Percentiles rank a stretch among this genome's conserved stretches.
These are phyloP conservation scores for Cryptosporidium parvum DNA, from an alignment of 169 alveolate species.

Conservation along the genomic window DNA sequence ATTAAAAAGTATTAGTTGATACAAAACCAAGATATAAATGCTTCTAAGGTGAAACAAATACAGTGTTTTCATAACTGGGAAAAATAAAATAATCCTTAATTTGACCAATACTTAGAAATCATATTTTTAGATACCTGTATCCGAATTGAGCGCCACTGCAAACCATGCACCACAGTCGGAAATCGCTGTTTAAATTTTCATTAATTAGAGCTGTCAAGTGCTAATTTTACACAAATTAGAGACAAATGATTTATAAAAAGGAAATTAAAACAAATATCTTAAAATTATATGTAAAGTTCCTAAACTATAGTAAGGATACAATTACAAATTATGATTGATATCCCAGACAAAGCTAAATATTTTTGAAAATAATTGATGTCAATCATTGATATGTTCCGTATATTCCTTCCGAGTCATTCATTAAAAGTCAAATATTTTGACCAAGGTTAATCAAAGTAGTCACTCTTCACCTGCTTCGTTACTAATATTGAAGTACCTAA, in stretches of 20 bases:
- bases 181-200: not conserved
- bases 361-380: not conserved
- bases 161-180: not conserved
- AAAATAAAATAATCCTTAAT: not conserved
- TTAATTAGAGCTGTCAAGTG: not conserved
- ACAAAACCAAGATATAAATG: not conserved
- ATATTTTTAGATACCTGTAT: conserved; percentile 8
- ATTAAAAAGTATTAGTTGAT: not conserved
- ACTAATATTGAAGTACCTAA: conserved; percentile 92
- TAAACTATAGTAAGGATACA: conserved; percentile 5
- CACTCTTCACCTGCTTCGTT: conserved; percentile 89
- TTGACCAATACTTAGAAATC: not conserved
- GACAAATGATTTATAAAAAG: not conserved
- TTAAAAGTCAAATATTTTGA: not conserved
- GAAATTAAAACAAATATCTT: not conserved
- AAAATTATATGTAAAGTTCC: conserved; percentile 17
- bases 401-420: not conserved
- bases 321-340: not conserved
- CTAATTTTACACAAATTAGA: no score
- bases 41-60: not conserved
- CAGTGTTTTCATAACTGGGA: not conserved
- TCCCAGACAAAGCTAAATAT: not conserved
- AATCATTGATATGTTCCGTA: not conserved
- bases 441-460: not conserved
- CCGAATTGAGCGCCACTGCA: not conserved